Evolutionary conservation across 768 basidiomycete genomes (phyloP).

Genomic region (Collybiopsis luxurians): DNA sequence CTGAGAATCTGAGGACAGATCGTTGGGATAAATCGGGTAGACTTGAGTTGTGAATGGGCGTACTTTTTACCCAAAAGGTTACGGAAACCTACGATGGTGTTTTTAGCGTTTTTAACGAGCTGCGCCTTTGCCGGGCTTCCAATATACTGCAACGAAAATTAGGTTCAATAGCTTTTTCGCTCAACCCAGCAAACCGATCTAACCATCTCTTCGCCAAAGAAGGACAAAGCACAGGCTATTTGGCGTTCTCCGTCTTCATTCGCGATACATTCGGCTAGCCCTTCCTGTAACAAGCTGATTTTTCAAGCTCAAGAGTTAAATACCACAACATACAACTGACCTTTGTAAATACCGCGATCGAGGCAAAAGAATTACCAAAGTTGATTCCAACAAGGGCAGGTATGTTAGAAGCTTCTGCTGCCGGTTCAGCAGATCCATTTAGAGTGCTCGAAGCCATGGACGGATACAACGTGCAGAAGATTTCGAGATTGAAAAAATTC

Average conservation of each 20-base stretch:
- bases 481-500: background rate
- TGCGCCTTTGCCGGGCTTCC: slow-evolving; percentile 94
- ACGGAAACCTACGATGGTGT: slow-evolving; percentile 94
- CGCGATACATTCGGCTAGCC: slow-evolving; percentile 90
- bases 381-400: slow-evolving; percentile 89
- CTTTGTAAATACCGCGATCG: slow-evolving; percentile 94
- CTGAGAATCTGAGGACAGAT: slow-evolving; percentile 64
- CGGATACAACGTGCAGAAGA: background rate
- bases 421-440: slow-evolving; percentile 8
- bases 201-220: slow-evolving; percentile 89
- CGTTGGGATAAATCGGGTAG: background rate
- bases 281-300: slow-evolving; percentile 54
- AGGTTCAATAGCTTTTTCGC: background rate
- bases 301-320: no score
- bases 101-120: slow-evolving; percentile 90
- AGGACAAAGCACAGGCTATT: slow-evolving; percentile 92
- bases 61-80: slow-evolving; percentile 92
- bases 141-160: slow-evolving; percentile 64
- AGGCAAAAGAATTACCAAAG: slow-evolving; percentile 93
- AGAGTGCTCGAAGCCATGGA: slow-evolving; percentile 4
- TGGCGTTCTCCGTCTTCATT: slow-evolving; percentile 99
- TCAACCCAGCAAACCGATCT: slow-evolving; percentile 25
- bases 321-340: no score
- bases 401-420: slow-evolving; percentile 27
- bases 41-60: slow-evolving; percentile 26